Percentiles rank a stretch among this genome's conserved stretches.
phyloP scores from a whole-genome alignment of 805 yeast species.

The Teunomyces panamensis region DNA sequence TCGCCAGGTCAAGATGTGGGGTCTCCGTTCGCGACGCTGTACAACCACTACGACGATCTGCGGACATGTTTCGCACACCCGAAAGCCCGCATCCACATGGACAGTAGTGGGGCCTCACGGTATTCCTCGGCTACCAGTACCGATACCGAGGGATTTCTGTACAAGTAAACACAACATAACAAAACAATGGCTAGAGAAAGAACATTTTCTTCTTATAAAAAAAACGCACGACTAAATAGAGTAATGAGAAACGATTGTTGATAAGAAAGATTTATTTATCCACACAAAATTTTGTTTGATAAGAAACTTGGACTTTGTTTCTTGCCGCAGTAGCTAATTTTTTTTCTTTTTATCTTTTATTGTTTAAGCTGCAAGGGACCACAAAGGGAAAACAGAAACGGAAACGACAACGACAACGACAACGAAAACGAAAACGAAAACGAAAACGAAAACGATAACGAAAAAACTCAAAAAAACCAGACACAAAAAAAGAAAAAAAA shows the following conservation, averaged over 20 bases:
- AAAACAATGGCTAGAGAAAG: too few species aligned
- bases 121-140: conserved; percentile 18
- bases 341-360: too few species aligned
- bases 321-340: too few species aligned
- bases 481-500: background rate
- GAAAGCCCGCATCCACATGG: conserved; percentile 32
- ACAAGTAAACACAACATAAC: background rate
- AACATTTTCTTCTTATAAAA: background rate
- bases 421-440: background rate
- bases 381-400: background rate
- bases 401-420: background rate
- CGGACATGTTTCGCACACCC: conserved; percentile 45
- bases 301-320: too few species aligned
- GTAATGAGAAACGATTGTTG: background rate
- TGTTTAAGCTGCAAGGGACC: too few species aligned
- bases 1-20: conserved; percentile 21
- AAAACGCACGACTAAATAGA: conserved; percentile 1
- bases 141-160: conserved; percentile 6
- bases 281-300: too few species aligned
- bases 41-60: conserved; percentile 35
- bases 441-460: too few species aligned
- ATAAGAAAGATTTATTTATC: too few species aligned
- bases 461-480: background rate
- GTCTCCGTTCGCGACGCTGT: background rate
- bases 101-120: conserved; percentile 22